Evolutionary conservation across 208 protist species (phyloP).

Genomic region (Wallacemonas collosoma): DNA sequence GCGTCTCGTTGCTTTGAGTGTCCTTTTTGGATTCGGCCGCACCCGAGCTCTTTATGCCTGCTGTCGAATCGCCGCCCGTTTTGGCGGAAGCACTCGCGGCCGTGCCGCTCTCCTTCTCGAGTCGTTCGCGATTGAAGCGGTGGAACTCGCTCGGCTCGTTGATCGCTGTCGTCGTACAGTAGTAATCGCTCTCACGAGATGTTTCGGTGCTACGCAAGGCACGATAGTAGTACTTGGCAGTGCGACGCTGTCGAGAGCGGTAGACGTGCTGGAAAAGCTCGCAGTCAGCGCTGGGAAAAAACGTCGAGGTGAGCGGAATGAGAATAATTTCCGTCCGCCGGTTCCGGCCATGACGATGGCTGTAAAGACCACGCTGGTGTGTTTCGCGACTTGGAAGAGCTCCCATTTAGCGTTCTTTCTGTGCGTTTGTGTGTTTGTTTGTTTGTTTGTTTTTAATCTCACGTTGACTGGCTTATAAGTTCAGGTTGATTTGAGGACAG

Average conservation of each 20-base stretch:
- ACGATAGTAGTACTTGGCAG: slow-evolving; percentile 84
- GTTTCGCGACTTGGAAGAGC: slow-evolving; percentile 77
- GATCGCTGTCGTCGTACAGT: slow-evolving; percentile 51
- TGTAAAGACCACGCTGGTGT: slow-evolving; percentile 75
- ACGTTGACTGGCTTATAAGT: too few species aligned
- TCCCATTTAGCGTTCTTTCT: slow-evolving; percentile 37
- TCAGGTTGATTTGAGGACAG: too few species aligned
- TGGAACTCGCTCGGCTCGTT: slow-evolving; percentile 38
- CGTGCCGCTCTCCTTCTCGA: slow-evolving; percentile 10
- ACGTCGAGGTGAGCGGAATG: slow-evolving; percentile 62
- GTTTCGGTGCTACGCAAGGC: slow-evolving; percentile 43
- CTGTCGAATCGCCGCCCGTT: neutral
- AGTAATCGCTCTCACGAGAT: slow-evolving; percentile 59
- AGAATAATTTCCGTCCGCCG: slow-evolving; percentile 74
- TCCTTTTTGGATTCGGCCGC: too few species aligned
- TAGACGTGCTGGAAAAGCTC: slow-evolving; percentile 61
- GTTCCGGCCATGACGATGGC: slow-evolving; percentile 74
- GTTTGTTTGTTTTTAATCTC: neutral
- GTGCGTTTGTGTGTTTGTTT: neutral
- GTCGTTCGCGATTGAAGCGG: slow-evolving; percentile 25
- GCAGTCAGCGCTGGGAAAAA: slow-evolving; percentile 67
- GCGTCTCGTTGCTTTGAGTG: too few species aligned
- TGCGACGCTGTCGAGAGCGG: slow-evolving; percentile 56
- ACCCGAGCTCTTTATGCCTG: neutral
- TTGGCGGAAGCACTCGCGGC: neutral